A percentile compares a stretch with the other conserved stretches of the same genome.
These are phyloP conservation scores for Senna siamea DNA, from an alignment of 306 rosid genomes.

Conservation along the genomic window DNA sequence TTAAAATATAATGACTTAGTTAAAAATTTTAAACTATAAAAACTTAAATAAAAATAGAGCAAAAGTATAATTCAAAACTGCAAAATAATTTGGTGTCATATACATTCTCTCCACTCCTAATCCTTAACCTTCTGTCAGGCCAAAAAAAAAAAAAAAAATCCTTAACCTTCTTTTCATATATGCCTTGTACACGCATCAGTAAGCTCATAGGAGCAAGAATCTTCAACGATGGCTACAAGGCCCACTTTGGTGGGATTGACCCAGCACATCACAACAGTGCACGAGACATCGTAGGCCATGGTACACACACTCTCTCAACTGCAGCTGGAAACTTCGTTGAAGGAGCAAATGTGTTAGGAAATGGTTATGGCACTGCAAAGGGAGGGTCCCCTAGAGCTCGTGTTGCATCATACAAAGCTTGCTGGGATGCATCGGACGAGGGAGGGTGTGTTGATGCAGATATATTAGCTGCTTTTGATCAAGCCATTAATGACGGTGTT, in stretches of 20 bases:
- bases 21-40: too few relatives aligned
- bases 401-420: constrained; percentile 76
- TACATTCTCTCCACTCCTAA: too few relatives aligned
- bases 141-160: too few relatives aligned
- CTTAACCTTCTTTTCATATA: too few relatives aligned
- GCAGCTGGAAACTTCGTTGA: constrained; percentile 68
- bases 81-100: too few relatives aligned
- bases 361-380: constrained; percentile 67
- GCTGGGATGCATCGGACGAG: constrained; percentile 45
- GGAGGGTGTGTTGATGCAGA: constrained; percentile 62
- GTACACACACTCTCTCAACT: constrained; percentile 79
- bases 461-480: constrained; percentile 61
- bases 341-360: constrained; percentile 37
- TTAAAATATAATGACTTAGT: too few relatives aligned
- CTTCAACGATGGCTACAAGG: constrained; percentile 47
- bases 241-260: constrained; percentile 4
- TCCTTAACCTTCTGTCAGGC: too few relatives aligned
- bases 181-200: too few relatives aligned
- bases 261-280: constrained; percentile 28
- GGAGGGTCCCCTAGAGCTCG: constrained; percentile 84
- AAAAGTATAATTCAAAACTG: too few relatives aligned
- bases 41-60: too few relatives aligned
- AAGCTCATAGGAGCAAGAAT: constrained; percentile 80
- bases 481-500: constrained; percentile 75
- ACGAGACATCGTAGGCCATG: constrained; percentile 75